phyloP scores from a whole-genome alignment of 176 grass and related monocot species.

The Avena sativa region DNA sequence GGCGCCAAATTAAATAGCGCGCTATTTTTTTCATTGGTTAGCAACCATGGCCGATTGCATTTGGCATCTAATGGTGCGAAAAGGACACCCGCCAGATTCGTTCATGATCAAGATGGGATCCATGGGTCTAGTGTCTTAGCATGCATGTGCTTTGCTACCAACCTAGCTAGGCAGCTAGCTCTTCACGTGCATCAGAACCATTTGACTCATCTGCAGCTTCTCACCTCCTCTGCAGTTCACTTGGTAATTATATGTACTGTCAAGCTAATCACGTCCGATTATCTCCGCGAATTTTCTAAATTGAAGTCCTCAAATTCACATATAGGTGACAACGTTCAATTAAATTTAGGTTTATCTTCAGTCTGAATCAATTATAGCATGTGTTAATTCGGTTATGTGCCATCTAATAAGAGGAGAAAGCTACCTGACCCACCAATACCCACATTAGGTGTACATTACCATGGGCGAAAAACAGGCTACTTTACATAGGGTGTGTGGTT shows the following conservation, averaged over 20 bases:
- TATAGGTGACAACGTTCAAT: not conserved
- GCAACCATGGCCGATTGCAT: not conserved
- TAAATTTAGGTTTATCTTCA: not conserved
- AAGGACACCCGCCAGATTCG: conserved; percentile 29
- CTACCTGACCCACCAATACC: no score
- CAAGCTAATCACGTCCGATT: not conserved
- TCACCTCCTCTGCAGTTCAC: not conserved
- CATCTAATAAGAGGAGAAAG: not conserved
- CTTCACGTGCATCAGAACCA: conserved; percentile 50
- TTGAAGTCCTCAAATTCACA: not conserved
- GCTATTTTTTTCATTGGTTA: not conserved
- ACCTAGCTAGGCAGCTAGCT: not conserved
- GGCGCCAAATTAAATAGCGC: no score
- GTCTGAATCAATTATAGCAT: no score
- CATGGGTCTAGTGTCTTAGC: not conserved
- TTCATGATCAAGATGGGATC: conserved; percentile 43
- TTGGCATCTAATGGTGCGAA: conserved; percentile 50
- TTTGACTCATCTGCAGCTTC: not conserved
- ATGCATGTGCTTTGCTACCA: conserved; percentile 25
- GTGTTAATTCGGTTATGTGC: no score
- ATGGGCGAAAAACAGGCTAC: not conserved
- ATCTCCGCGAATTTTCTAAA: not conserved
- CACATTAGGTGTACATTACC: not conserved
- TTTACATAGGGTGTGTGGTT: no score
- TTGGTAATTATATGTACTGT: not conserved